Evolutionary conservation across 495 filamentous ascomycete genomes (phyloP), one percentile per base, ranked within the genome.

Genomic region (Lepidopterella palustris): DNA sequence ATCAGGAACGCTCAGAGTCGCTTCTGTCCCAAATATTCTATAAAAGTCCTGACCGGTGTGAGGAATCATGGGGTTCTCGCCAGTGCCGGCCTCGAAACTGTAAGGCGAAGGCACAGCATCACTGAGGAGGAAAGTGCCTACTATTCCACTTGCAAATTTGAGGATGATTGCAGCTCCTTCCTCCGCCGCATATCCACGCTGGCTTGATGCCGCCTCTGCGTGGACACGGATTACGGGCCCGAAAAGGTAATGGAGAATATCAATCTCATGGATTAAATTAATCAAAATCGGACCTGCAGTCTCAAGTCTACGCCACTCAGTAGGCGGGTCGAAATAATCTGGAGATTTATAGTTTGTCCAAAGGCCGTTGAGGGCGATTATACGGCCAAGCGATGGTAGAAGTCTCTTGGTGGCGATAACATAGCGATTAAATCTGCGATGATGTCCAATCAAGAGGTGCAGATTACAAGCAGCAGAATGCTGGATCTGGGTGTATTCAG

Each of bases 191-290:
- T 79, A 75, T 0, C 66, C 55, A 0, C 81, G 73, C 51, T 77
- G 75, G 1, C 75, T 72, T 2, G 61, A n/a, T 0, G 74, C 78
- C 20, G 65, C 53, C 63, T 84, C 78, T 0, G 80, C 83, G 49
- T 77, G 74, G 0, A 84, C 75, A 1, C 76, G 70, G 4, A 71
- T 62, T 32, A 84, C 79, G 0, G 80, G 74, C 0, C 83, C 83
- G 42, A 84, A 75, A 5, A 85, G 67, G 67, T 80, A 78, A 48
- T 84, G 81, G 60, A 85, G 71, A 2, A 80, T 68, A 61, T 85
- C 83, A 42, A 84, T 72, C 50, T 85, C 83, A 62, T 84, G 82
- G 26, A 84, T 74, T 20, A 84, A 70, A 64, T 85, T 84, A 53
- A 84, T 82, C 18, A 78, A 66, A n/a, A 84, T 70, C 0, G 79